Evolutionary conservation across 1,284 basidiomycete species (phyloP).

Genomic region (Paramarasmius palmivorus): DNA sequence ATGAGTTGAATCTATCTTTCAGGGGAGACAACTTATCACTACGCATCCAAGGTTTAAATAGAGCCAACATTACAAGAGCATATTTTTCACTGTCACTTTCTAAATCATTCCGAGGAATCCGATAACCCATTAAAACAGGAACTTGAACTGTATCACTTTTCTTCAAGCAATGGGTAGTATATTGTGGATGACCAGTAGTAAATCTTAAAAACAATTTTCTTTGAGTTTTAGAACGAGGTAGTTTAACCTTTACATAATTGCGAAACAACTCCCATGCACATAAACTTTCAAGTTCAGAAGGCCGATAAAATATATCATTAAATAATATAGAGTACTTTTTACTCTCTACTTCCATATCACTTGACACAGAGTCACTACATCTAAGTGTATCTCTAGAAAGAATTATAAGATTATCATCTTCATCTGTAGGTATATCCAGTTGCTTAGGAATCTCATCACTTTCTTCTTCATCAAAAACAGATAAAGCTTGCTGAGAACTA

Average conservation of each 20-base stretch:
- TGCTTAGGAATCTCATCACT: not conserved
- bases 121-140: slow-evolving; percentile 16
- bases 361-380: not conserved
- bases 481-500: slow-evolving; percentile 1
- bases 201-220: slow-evolving; percentile 11
- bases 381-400: not conserved
- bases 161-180: slow-evolving; percentile 12
- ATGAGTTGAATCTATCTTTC: no score
- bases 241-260: slow-evolving; percentile 10
- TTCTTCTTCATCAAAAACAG: not conserved
- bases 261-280: slow-evolving; percentile 17
- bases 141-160: slow-evolving; percentile 9
- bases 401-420: slow-evolving; percentile 6
- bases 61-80: slow-evolving; percentile 15
- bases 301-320: slow-evolving; percentile 16
- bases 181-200: slow-evolving; percentile 13
- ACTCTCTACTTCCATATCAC: no score
- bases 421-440: slow-evolving; percentile 4
- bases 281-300: slow-evolving; percentile 7
- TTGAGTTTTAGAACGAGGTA: slow-evolving; percentile 12
- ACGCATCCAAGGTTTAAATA: slow-evolving; percentile 17
- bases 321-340: slow-evolving; percentile 11
- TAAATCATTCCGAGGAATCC: slow-evolving; percentile 15
- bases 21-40: no score
- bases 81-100: slow-evolving; percentile 7